Evolutionary conservation across 2,329 filamentous ascomycete genomes (phyloP).

Genomic region (Aschersonia sp.): DNA sequence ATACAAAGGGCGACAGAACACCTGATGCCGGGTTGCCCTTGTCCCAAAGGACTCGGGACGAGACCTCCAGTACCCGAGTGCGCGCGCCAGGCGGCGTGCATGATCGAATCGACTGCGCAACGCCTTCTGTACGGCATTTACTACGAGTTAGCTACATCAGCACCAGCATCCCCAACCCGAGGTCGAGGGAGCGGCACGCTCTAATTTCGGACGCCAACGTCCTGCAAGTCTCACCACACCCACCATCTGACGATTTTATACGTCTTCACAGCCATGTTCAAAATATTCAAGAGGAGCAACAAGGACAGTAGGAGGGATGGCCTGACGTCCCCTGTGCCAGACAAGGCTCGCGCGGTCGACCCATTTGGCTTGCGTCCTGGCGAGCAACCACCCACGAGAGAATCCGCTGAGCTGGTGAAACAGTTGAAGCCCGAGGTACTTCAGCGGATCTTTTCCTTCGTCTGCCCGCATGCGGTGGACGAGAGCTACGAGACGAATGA

Average conservation of each 20-base stretch:
- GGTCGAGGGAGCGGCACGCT: no score
- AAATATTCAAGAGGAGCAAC: slow-evolving; percentile 7
- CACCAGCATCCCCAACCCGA: no score
- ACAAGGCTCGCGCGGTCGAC: slow-evolving; percentile 14
- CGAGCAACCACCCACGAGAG: slow-evolving; percentile 21
- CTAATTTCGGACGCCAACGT: no score
- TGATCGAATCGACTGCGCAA: no score
- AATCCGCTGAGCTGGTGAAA: slow-evolving; percentile 28
- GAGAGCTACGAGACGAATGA: slow-evolving; percentile 71
- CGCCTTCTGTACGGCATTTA: no score
- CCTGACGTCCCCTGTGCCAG: slow-evolving; percentile 9
- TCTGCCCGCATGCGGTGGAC: slow-evolving; percentile 74
- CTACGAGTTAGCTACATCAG: no score
- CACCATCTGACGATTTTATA: no score
- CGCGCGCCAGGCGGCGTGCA: no score
- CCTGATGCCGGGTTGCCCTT: not conserved
- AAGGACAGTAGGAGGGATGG: slow-evolving; percentile 22
- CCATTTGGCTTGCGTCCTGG: slow-evolving; percentile 9
- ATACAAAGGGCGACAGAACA: not conserved
- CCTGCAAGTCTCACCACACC: no score
- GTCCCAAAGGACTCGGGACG: no score
- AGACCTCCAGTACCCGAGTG: no score
- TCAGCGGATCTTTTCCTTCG: slow-evolving; percentile 60
- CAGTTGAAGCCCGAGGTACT: slow-evolving; percentile 56
- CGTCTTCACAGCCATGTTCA: no score